Evolutionary conservation across 2,329 filamentous ascomycete species (phyloP).

Genomic region (Cytospora leucostoma): DNA sequence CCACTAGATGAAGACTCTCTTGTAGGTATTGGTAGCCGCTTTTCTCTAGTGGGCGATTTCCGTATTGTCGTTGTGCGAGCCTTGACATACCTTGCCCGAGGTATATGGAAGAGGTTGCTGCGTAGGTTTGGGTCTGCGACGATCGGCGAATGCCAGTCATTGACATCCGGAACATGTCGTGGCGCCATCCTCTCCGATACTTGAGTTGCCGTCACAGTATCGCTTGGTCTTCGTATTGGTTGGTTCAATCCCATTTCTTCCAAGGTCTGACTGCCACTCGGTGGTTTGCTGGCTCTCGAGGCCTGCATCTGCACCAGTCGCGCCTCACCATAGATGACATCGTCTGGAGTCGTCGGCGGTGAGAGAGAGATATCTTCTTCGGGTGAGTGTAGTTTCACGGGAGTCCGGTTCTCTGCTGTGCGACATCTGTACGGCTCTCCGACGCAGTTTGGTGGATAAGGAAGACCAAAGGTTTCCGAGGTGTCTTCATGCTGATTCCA

Average conservation of each 20-base stretch:
- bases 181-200: slow-evolving; percentile 2
- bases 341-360: slow-evolving; percentile 39
- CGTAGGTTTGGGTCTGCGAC: slow-evolving; percentile 20
- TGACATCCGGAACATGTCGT: slow-evolving; percentile 19
- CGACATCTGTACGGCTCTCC: slow-evolving; percentile 37
- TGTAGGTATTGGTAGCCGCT: slow-evolving; percentile 6
- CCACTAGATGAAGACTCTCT: slow-evolving; percentile 41
- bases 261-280: slow-evolving; percentile 42
- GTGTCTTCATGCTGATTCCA: not conserved
- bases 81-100: slow-evolving; percentile 34
- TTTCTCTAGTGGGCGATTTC: slow-evolving; percentile 29
- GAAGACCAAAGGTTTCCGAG: not conserved
- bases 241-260: slow-evolving; percentile 31
- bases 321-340: slow-evolving; percentile 44
- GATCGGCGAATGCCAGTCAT: slow-evolving; percentile 23
- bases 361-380: slow-evolving; percentile 38
- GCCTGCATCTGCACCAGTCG: slow-evolving; percentile 42
- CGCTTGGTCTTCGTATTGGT: slow-evolving; percentile 5
- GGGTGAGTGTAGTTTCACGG: slow-evolving; percentile 32
- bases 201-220: not conserved
- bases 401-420: slow-evolving; percentile 6
- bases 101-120: slow-evolving; percentile 29
- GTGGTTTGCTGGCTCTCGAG: slow-evolving; percentile 31
- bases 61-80: slow-evolving; percentile 36
- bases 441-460: slow-evolving; percentile 38